These are phyloP conservation scores for Blastobotrys buckinghamii DNA, from an alignment of 1,139 yeast species.

Conservation along the genomic window DNA sequence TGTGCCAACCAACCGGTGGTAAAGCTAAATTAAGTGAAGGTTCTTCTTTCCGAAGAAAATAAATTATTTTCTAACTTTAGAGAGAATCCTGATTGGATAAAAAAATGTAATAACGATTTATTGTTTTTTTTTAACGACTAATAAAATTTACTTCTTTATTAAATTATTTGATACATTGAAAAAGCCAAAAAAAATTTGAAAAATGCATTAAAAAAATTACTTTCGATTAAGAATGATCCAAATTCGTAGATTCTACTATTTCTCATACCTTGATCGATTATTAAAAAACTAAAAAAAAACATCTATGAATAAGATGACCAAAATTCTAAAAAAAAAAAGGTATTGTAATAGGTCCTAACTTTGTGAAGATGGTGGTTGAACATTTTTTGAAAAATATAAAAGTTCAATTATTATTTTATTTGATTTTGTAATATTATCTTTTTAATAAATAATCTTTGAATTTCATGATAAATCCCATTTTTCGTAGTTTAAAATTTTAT, in stretches of 20 bases:
- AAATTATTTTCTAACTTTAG: constrained; percentile 40
- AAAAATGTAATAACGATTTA: background rate
- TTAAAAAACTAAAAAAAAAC: background rate
- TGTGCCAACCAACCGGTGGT: constrained; percentile 99
- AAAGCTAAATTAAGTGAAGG: constrained; percentile 99
- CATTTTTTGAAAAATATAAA: too few species aligned
- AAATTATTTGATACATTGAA: too few species aligned
- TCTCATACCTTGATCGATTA: background rate
- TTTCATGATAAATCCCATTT: background rate
- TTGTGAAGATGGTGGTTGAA: too few species aligned
- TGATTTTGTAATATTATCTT: background rate
- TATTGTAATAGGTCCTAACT: too few species aligned
- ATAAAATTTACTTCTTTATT: background rate
- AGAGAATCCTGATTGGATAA: too few species aligned
- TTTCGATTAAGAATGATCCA: background rate
- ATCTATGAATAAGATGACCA: background rate
- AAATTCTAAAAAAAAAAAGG: background rate
- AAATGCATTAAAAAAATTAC: background rate
- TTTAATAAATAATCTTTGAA: background rate
- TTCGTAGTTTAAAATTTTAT: too few species aligned
- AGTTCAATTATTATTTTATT: background rate
- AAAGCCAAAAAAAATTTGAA: background rate
- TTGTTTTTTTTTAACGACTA: constrained; percentile 6
- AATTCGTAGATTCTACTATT: background rate
- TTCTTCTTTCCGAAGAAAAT: constrained; percentile 98